Percentiles rank a stretch among this genome's conserved stretches.
Conservation (phyloP, 495 filamentous ascomycete genomes). For the Jackrogersella multiformis region DNA sequence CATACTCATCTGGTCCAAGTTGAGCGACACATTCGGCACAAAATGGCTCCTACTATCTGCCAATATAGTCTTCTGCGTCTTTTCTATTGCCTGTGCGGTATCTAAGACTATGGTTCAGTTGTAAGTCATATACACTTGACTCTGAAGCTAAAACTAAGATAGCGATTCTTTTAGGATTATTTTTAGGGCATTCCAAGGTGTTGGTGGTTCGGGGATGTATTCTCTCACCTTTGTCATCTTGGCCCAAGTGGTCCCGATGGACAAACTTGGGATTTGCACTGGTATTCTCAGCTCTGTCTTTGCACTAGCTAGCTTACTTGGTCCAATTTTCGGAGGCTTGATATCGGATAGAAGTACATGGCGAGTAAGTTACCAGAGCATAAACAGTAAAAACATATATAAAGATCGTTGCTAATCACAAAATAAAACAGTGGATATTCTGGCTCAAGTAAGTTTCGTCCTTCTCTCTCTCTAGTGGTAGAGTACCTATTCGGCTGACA, state of each 20-base stretch:
- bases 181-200: neutral
- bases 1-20: neutral
- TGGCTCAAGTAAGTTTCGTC: neutral
- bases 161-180: neutral
- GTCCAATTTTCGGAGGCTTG: constrained; percentile 2
- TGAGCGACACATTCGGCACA: neutral
- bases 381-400: neutral
- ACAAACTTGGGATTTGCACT: neutral
- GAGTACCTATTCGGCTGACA: neutral
- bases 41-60: neutral
- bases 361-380: neutral
- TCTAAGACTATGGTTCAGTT: constrained; percentile 7
- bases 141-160: neutral
- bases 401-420: neutral
- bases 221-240: neutral
- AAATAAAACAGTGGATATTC: neutral
- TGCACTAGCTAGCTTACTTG: neutral
- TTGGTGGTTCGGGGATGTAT: neutral
- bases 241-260: neutral
- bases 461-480: too few relatives aligned
- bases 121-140: neutral
- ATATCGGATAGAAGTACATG: constrained; percentile 6
- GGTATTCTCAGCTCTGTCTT: neutral
- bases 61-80: neutral
- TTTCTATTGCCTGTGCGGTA: neutral